Percentiles rank a stretch among this genome's conserved stretches.
phyloP scores from a whole-genome alignment of 192 early-diverging fungal genomes.

The Jimgerdemannia lactiflua region DNA sequence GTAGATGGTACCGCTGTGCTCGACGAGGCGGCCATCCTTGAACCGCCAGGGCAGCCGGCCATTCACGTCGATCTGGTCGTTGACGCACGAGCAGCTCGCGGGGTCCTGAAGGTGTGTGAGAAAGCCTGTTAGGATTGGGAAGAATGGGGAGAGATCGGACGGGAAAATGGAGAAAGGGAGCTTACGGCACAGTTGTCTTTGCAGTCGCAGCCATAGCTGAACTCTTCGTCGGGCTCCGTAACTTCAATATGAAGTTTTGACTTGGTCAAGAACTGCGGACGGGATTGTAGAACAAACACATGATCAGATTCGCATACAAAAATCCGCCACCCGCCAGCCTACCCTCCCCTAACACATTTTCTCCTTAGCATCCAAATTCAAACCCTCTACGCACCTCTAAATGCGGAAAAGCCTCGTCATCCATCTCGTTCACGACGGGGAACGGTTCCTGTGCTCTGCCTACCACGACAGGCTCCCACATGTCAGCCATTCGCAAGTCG shows the following conservation, averaged over 20 bases:
- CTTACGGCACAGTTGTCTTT: neutral
- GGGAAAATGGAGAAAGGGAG: neutral
- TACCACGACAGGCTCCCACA: neutral
- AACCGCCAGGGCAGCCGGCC: neutral
- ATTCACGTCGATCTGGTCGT: neutral
- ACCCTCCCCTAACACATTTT: neutral
- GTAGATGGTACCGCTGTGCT: neutral
- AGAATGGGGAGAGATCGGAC: neutral
- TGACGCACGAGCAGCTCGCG: neutral
- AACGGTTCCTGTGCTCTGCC: neutral
- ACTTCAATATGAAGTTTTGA: neutral
- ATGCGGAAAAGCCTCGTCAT: neutral
- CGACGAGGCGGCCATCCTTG: neutral
- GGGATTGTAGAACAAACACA: neutral
- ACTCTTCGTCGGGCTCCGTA: neutral
- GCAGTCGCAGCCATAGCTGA: neutral
- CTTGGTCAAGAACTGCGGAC: neutral
- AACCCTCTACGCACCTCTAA: neutral
- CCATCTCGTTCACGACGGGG: neutral
- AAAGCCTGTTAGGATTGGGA: neutral
- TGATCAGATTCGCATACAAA: neutral
- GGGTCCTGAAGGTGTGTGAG: neutral
- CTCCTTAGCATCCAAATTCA: neutral
- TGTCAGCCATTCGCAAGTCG: neutral
- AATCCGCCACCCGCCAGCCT: neutral